A percentile compares a stretch with the other conserved stretches of the same genome.
These are phyloP conservation scores for Corymbia calophylla DNA, from an alignment of 441 rosid species.

Conservation along the genomic window DNA sequence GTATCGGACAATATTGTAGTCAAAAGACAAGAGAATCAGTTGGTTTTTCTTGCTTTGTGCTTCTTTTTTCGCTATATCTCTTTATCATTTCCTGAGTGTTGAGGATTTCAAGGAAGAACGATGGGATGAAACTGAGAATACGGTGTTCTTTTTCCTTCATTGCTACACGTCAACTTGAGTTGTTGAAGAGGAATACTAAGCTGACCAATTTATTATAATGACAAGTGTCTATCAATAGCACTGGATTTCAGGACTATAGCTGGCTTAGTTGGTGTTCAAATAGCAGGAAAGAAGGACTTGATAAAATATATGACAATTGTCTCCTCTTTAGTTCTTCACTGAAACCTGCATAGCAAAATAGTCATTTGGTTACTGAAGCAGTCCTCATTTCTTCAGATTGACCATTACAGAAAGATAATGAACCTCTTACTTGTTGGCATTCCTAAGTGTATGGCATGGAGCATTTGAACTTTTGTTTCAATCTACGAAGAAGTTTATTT, in stretches of 20 bases:
- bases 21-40: slow-evolving; percentile 6
- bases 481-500: slow-evolving; percentile 5
- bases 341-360: background rate
- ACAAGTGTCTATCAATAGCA: background rate
- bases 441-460: background rate
- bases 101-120: slow-evolving; percentile 18
- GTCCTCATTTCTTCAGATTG: background rate
- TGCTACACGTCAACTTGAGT: background rate
- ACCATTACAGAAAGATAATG: background rate
- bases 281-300: background rate
- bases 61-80: slow-evolving; percentile 2
- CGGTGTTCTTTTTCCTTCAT: background rate
- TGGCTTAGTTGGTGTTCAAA: background rate
- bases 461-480: background rate
- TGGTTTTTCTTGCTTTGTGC: background rate
- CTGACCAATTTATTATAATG: background rate
- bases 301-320: background rate
- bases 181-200: background rate
- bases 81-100: slow-evolving; percentile 1
- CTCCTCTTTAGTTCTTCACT: background rate
- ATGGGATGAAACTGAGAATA: background rate
- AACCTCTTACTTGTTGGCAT: background rate
- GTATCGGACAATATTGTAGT: slow-evolving; percentile 6
- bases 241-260: background rate
- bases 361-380: background rate